Base-by-base conservation (phyloP, 345 rosid genomes). In the Eucalyptus pauciflora region DNA sequence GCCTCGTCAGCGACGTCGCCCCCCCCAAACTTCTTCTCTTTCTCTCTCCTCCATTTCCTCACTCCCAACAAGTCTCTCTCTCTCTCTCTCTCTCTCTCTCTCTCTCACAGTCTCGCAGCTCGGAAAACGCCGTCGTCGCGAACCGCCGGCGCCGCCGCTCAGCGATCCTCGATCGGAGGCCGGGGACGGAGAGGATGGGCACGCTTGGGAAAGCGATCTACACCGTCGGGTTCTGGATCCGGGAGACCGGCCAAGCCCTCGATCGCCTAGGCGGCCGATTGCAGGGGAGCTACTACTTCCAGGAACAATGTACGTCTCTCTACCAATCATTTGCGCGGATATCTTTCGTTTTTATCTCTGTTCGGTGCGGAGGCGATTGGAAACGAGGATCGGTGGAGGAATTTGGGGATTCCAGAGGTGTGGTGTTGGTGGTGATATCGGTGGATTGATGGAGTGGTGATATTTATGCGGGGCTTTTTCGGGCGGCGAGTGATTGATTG, bases 221-320 rank as follows among this genome's bases (percentile, higher is more conserved):
- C 95, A 85, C 91, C 92, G 96, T 96, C 49, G 99, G 98, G 85
- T 95, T 97, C 92, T 97, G 99, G 99, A 95, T 97, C 94, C 96
- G 99, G 31, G 98, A 96, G 94, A 95, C 97, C 50, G 98, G 99
- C 64, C 99, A 96, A 90, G 98, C 98, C 8, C 98, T 97, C 89
- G 98, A 97, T 95, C 99, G 98, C 51, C 97, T 97, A 62, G 99
- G 98, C 56, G 94, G 97, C 93, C 99, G 98, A 86, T 95, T 97
- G 89, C 99, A 97, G 89, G 97, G 98, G 86, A 95, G 91, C 86
- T 91, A 93, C 64, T 92, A 92, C 91, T 95, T 97, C 92, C 97
- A 95, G 50, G 99, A 95, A 90, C 96, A 97, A 88, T 90, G 96
- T 94, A 87, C n/a, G 88, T 85, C 50, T 86, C 89, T 87, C 80